Percentiles rank a stretch among this genome's conserved stretches.
Conservation (phyloP, 805 yeast species). For the Starmerella lactis-condensi region DNA sequence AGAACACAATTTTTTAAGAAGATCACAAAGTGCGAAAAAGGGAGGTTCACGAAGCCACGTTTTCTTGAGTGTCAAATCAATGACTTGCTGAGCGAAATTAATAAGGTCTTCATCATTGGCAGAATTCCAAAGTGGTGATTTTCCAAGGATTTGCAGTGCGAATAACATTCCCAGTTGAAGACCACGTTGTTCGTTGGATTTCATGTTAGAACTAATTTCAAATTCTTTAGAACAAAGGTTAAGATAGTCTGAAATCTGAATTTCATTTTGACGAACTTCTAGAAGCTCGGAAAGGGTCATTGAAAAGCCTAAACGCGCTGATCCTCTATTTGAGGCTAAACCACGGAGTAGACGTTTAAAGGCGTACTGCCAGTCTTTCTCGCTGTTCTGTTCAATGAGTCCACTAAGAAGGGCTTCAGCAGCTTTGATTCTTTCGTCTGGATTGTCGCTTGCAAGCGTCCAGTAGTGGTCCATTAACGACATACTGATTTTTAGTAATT, state of each 20-base stretch:
- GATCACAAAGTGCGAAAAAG: slow-evolving; percentile 47
- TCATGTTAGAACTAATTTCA: slow-evolving; percentile 28
- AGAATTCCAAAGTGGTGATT: slow-evolving; percentile 27
- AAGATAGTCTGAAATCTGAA: slow-evolving; percentile 27
- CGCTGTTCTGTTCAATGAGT: slow-evolving; percentile 24
- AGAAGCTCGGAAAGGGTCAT: slow-evolving; percentile 58
- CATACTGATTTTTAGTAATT: slow-evolving; percentile 9
- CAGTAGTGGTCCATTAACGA: slow-evolving; percentile 45
- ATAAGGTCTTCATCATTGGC: slow-evolving; percentile 22
- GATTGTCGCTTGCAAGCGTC: slow-evolving; percentile 55
- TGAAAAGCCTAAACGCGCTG: slow-evolving; percentile 76
- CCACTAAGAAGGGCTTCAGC: slow-evolving; percentile 50
- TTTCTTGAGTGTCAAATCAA: slow-evolving; percentile 44
- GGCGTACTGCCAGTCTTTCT: slow-evolving; percentile 66
- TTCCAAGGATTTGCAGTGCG: slow-evolving; percentile 60
- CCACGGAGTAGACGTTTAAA: slow-evolving; percentile 64
- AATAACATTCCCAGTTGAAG: slow-evolving; percentile 66
- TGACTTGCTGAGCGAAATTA: slow-evolving; percentile 29
- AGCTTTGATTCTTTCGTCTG: slow-evolving; percentile 50
- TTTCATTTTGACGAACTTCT: slow-evolving; percentile 16
- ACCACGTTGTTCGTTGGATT: slow-evolving; percentile 72
- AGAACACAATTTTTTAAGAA: slow-evolving; percentile 20
- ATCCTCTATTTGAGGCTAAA: slow-evolving; percentile 58
- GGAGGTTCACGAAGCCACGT: slow-evolving; percentile 79
- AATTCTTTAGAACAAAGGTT: slow-evolving; percentile 24